phyloP scores from a whole-genome alignment of 2,329 filamentous ascomycete species.

The Aureobasidium zeae region DNA sequence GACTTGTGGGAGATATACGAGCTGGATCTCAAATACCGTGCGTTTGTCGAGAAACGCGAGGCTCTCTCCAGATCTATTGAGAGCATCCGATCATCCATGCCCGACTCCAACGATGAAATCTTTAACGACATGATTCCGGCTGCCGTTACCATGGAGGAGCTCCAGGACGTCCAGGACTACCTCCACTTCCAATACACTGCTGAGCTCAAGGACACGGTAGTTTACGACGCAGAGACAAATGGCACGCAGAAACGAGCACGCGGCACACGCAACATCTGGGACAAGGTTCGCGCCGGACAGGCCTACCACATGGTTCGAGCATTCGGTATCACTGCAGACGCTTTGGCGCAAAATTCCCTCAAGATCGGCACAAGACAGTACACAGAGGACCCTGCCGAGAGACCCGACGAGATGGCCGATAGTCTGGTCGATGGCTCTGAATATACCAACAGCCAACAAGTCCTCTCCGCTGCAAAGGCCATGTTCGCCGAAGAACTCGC shows the following conservation, averaged over 20 bases:
- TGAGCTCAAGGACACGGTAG: constrained; percentile 70
- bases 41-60: constrained; percentile 84
- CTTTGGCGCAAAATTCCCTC: constrained; percentile 77
- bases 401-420: constrained; percentile 82
- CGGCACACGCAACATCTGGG: constrained; percentile 70
- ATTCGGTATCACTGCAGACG: constrained; percentile 82
- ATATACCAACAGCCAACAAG: constrained; percentile 65
- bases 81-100: constrained; percentile 25
- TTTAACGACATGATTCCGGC: constrained; percentile 74
- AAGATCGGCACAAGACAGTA: constrained; percentile 69
- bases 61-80: constrained; percentile 66
- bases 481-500: constrained; percentile 89
- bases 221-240: constrained; percentile 52
- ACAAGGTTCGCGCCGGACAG: constrained; percentile 71
- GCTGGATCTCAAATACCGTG: constrained; percentile 88
- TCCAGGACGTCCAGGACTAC: constrained; percentile 95
- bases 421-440: constrained; percentile 59
- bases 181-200: constrained; percentile 86
- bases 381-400: constrained; percentile 71
- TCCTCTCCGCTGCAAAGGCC: constrained; percentile 69
- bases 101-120: constrained; percentile 59
- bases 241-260: constrained; percentile 70
- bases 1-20: constrained; percentile 95
- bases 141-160: constrained; percentile 81
- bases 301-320: constrained; percentile 77